Base-by-base conservation (phyloP, 2,329 filamentous ascomycete genomes). In the Nigrospora osmanthi region DNA sequence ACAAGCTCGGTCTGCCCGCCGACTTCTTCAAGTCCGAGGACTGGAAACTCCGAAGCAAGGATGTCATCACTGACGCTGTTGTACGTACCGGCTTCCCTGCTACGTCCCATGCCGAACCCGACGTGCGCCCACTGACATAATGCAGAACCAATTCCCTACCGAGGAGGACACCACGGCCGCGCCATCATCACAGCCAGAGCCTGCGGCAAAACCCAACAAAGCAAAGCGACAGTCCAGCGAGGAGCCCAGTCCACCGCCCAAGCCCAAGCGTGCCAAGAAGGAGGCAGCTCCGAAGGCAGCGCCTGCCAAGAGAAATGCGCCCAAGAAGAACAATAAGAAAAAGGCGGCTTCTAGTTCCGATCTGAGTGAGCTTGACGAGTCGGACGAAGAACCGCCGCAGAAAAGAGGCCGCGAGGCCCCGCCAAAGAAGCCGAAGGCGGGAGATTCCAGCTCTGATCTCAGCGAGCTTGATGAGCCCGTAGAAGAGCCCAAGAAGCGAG, bases 11-110 rank as follows among this genome's bases (percentile, higher is more conserved):
- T 1, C 66, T 83, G 2, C 67, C 72, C 0, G 60, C 69, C 1
- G 74, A 69, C 0, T 80, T 81, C 49, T 72, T 83, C 41, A 63
- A 64, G 13, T 50, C 56, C 2, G 61, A 51, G 0, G 61, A 71
- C 14, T 83, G 80, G 80, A 82, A 83, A 57, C 58, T 63, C 5
- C 72, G 67, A 51, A 82, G 78, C 58, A 83, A 82, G 54, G 57
- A 60, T 1, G 54, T 81, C n/a, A 80, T 83, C 50, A 73, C 73
- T 43, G 62, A 64, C 15, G 64, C 69, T 40, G 70, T 75, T n/a
- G 80, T 82, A 67, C 50, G 75, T 67, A 11, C 19, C 19, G 35
- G 11, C 3, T 7, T 11, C 19, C 23, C 41, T 14, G 28, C 35
- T 35, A 17, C 13, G 23, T 23, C 13, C 42, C 11, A 19, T 36